Evolutionary conservation across 768 basidiomycete species (phyloP).

Genomic region (Wakefieldia striispora): DNA sequence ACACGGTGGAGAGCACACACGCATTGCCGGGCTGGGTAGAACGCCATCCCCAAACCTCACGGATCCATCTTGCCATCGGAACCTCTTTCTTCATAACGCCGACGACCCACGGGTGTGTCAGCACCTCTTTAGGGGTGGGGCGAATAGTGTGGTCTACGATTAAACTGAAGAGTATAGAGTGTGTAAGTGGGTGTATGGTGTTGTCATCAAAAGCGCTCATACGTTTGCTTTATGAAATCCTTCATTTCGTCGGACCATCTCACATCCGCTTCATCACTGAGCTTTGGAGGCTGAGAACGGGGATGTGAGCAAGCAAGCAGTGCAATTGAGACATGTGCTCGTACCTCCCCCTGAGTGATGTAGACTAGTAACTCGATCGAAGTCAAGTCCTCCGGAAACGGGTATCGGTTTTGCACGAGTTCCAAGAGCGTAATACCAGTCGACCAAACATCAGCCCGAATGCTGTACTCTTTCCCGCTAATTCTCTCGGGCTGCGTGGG

Average conservation of each 20-base stretch:
- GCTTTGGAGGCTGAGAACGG: slow-evolving; percentile 64
- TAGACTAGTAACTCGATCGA: slow-evolving; percentile 94
- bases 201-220: slow-evolving; percentile 30
- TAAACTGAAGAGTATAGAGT: slow-evolving; percentile 45
- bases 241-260: slow-evolving; percentile 85
- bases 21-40: slow-evolving; percentile 32
- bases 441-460: slow-evolving; percentile 98
- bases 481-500: slow-evolving; percentile 83
- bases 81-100: slow-evolving; percentile 77
- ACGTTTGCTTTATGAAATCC: slow-evolving; percentile 87
- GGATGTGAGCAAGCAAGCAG: slow-evolving; percentile 15
- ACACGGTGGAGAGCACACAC: slow-evolving; percentile 13
- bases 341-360: slow-evolving; percentile 77
- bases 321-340: slow-evolving; percentile 18
- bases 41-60: slow-evolving; percentile 81
- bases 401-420: slow-evolving; percentile 91
- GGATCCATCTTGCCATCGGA: slow-evolving; percentile 87
- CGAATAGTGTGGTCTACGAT: slow-evolving; percentile 66
- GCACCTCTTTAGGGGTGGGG: slow-evolving; percentile 80
- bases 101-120: slow-evolving; percentile 81
- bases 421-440: slow-evolving; percentile 93
- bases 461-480: slow-evolving; percentile 86
- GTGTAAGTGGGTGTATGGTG: background rate
- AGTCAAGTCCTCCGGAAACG: slow-evolving; percentile 87
- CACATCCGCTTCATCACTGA: slow-evolving; percentile 67